Evolutionary conservation across 208 protist species (phyloP), one percentile per base, ranked within the genome.

Genomic region (Crithidia expoeki): DNA sequence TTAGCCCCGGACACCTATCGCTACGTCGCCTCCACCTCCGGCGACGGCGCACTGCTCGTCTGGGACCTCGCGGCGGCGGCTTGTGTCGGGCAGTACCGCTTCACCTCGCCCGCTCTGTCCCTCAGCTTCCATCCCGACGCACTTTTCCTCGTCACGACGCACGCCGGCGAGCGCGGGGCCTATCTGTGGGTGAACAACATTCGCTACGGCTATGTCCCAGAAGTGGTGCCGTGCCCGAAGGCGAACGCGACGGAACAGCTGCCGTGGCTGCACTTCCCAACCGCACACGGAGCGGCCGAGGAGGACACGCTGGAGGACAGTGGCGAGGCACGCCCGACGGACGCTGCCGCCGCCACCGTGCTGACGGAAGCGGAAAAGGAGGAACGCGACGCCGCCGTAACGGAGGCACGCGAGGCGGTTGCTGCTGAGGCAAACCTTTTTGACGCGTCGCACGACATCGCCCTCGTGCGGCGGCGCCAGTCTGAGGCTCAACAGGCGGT

Each of bases 141-240:
- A 14, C 84, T 93, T 17, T 97, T 97, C 69, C 75, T 97, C 51
- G 74, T 83, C 47, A 94, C 88, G 32, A 93, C 86, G 36, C 93
- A 97, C 72, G 81, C 84, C 25, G 93, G 87, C 23, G 86, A 97
- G 76, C 79, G 84, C 40, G 93, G 93, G 19, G 81, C 86, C 16
- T 93, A 93, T 51, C 61, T 95, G 51, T 97, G 93, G 93, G 80
- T 85, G 23, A 97, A 94, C 76, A 93, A 94, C 77, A 75, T 96
- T 44, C 89, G 89, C 71, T 96, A 96, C 69, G 92, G 92, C 19
- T 90, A 88, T 68, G 89, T 91, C 14, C 88, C 92, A 1, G 89
- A 96, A 68, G 87, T 96, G 52, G 79, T 94, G 36, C 40, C 32
- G 27, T 53, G 72, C 12, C 87, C 88, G 2, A 80, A 83, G 74